Evolutionary conservation across 257 asterid genomes (phyloP).

Genomic region (Prunella vulgaris): DNA sequence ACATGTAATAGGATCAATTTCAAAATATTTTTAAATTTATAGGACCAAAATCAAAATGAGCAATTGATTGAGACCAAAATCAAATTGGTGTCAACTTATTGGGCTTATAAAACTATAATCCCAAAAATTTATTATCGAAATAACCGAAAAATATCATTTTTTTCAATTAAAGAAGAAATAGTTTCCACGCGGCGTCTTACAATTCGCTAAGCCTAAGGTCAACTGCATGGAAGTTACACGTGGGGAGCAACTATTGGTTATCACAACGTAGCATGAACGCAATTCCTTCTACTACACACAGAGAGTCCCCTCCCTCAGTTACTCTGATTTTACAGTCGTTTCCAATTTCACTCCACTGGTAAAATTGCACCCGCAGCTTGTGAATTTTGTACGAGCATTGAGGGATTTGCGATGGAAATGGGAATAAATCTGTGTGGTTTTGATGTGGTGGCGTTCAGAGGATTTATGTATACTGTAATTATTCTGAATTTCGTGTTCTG

Average conservation of each 20-base stretch:
- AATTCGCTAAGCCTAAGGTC: background rate
- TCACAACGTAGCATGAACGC: background rate
- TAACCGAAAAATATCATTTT: no score
- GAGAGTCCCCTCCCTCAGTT: background rate
- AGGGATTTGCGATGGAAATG: constrained; percentile 24
- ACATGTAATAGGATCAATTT: no score
- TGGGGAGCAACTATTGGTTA: background rate
- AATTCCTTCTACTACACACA: background rate
- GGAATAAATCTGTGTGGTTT: constrained; percentile 42
- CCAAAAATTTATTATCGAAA: no score
- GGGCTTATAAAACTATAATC: no score
- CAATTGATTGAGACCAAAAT: no score
- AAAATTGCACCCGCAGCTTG: background rate
- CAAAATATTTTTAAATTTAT: no score
- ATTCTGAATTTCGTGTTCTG: constrained; percentile 63
- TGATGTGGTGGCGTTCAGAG: constrained; percentile 62
- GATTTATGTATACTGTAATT: constrained; percentile 38
- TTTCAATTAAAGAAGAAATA: background rate
- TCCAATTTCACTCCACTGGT: background rate
- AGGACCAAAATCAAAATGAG: no score
- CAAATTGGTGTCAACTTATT: no score
- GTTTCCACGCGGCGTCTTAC: background rate
- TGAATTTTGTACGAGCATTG: background rate
- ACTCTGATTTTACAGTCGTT: background rate
- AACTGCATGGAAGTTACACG: background rate